Evolutionary conservation across 164 flowering plant species (phyloP), one percentile per base, ranked within the genome.

Genomic region (Cinnamomum chago): DNA sequence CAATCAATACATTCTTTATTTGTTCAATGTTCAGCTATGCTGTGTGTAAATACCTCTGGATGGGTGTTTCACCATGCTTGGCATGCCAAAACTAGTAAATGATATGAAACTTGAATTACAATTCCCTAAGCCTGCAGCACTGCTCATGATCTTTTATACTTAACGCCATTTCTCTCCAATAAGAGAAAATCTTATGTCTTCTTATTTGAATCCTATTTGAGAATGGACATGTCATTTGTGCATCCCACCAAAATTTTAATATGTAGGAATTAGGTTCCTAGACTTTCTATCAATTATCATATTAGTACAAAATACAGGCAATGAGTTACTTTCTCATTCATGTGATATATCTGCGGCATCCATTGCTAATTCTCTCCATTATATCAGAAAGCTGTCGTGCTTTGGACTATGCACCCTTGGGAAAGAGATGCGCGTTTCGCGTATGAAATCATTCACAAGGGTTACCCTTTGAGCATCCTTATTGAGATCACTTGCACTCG

Each of bases 331-430:
- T 28, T 64, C 27, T 25, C 33, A 10, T 64, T 22, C 69, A 17
- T 14, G 28, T 18, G 60, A 55, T 18, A 25, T 24, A 15, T 47
- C n/a, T 70, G 12, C 52, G 10, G 47, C 47, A 5, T 40, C 47
- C 47, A 40, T 40, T 40, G 47, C 7, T 35, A 35, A 9, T 40
- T 5, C 47, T 58, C 30, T 10, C 14, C 3, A 24, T 50, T 55
- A 2, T 62, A 14, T 14, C 71, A 94, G 98, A 82, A 87, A 77
- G 93, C 97, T 7, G 80, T 90, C 70, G 90, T 90, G 80, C 81
- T 84, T 2, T 89, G 95, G 91, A 80, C 90, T 1, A 87, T 89
- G 93, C 94, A 93, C 75, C 94, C 95, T 0, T 90, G 91, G 90
- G 97, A 94, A 75, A 85, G 98, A 77, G 98, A 94, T 76, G 97